phyloP scores from a whole-genome alignment of 257 asterid genomes.

The Gentiana macrophylla region DNA sequence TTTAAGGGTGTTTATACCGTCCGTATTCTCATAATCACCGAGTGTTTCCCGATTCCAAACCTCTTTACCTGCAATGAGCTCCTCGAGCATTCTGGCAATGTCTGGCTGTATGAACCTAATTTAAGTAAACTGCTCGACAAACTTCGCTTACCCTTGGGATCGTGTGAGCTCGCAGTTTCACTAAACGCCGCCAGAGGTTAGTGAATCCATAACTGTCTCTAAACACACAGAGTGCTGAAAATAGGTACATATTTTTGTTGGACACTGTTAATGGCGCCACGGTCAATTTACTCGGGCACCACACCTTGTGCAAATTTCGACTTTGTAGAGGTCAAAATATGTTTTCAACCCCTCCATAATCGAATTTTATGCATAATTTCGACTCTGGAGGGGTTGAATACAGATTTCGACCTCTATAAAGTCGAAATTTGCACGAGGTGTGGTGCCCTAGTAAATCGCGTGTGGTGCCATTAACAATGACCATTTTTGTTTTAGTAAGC shows the following conservation, averaged over 20 bases:
- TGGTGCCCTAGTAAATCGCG: not conserved
- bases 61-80: slow-evolving; percentile 81
- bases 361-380: too few relatives aligned
- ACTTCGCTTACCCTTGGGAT: slow-evolving; percentile 76
- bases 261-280: too few relatives aligned
- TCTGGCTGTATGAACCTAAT: slow-evolving; percentile 74
- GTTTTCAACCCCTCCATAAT: too few relatives aligned
- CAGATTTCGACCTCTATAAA: too few relatives aligned
- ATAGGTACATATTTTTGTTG: not conserved
- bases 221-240: too few relatives aligned
- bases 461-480: not conserved
- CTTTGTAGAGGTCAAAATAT: too few relatives aligned
- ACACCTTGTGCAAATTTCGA: too few relatives aligned
- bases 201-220: slow-evolving; percentile 5
- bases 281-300: too few relatives aligned
- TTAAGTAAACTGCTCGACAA: slow-evolving; percentile 53
- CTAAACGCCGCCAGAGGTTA: slow-evolving; percentile 50
- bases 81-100: slow-evolving; percentile 50
- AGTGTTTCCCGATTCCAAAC: slow-evolving; percentile 81
- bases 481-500: not conserved
- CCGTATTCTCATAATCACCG: slow-evolving; percentile 57
- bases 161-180: slow-evolving; percentile 93
- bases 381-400: too few relatives aligned
- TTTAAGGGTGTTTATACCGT: slow-evolving; percentile 62
- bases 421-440: not conserved